Evolutionary conservation across 2,329 filamentous ascomycete species (phyloP).

Genomic region (Mycosphaerella arachidis): DNA sequence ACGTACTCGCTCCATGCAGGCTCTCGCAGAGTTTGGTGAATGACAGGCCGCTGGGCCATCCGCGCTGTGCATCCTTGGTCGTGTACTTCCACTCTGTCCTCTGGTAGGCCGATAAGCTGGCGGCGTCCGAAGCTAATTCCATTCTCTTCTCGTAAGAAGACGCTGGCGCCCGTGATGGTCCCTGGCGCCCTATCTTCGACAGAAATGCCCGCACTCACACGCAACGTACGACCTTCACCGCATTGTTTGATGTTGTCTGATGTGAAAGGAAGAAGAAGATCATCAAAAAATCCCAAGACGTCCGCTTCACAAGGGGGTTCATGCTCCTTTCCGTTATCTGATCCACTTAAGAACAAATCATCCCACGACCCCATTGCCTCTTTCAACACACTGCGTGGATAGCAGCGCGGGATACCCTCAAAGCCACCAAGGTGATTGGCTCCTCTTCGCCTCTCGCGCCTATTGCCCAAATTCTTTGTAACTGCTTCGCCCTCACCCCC

Average conservation of each 20-base stretch:
- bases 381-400: slow-evolving; percentile 2
- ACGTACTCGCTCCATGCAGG: background rate
- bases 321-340: slow-evolving; percentile 5
- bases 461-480: background rate
- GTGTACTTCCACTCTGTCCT: background rate
- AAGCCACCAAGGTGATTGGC: slow-evolving; percentile 19
- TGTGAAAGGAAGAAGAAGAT: background rate
- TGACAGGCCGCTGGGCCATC: background rate
- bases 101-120: slow-evolving; percentile 6
- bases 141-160: background rate
- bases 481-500: background rate
- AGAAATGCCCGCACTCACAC: background rate
- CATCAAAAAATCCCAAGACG: background rate
- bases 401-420: background rate
- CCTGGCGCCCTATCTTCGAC: background rate
- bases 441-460: slow-evolving; percentile 4
- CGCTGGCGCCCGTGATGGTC: background rate
- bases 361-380: slow-evolving; percentile 11
- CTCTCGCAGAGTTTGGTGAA: background rate
- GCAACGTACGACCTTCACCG: slow-evolving; percentile 4
- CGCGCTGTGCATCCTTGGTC: slow-evolving; percentile 4
- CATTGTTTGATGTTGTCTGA: background rate
- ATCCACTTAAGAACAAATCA: background rate
- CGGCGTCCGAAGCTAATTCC: background rate
- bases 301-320: background rate